Evolutionary conservation across 2,329 filamentous ascomycete genomes (phyloP).

Genomic region (Aspergillus proliferans): DNA sequence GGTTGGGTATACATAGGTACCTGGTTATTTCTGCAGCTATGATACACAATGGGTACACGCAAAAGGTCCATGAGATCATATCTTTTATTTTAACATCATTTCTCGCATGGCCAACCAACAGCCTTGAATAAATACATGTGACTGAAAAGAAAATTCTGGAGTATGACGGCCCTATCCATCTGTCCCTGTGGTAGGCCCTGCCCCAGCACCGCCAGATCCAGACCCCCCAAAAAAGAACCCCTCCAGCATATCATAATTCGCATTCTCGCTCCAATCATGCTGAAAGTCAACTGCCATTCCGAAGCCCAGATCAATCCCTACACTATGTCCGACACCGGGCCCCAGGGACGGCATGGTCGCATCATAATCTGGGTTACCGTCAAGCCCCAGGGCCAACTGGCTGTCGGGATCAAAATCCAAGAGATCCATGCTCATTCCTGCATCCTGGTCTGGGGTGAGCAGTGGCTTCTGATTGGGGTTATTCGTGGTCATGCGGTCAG

Average conservation of each 20-base stretch:
- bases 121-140: no score
- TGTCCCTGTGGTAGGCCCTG: no score
- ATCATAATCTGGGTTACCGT: conserved; percentile 25
- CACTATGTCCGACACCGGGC: conserved; percentile 29
- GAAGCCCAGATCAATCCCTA: conserved; percentile 40
- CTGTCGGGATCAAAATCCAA: conserved; percentile 44
- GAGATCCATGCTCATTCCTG: conserved; percentile 49
- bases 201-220: conserved; percentile 20
- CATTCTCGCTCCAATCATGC: conserved; percentile 45
- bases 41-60: no score
- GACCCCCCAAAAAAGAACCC: conserved; percentile 51
- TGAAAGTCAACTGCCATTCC: conserved; percentile 42
- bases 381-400: conserved; percentile 18
- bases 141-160: no score
- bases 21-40: no score
- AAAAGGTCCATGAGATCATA: not conserved
- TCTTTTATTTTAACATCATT: not conserved
- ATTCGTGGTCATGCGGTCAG: conserved; percentile 2
- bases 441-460: conserved; percentile 16
- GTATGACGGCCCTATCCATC: no score
- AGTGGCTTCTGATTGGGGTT: conserved; percentile 18
- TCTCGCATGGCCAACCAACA: no score
- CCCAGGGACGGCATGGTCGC: conserved; percentile 25
- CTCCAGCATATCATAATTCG: conserved; percentile 47
- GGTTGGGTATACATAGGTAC: no score